A percentile compares a stretch with the other conserved stretches of the same genome.
These are phyloP conservation scores for Xylariales sp. DNA, from an alignment of 2,329 filamentous ascomycete species.

Conservation along the genomic window DNA sequence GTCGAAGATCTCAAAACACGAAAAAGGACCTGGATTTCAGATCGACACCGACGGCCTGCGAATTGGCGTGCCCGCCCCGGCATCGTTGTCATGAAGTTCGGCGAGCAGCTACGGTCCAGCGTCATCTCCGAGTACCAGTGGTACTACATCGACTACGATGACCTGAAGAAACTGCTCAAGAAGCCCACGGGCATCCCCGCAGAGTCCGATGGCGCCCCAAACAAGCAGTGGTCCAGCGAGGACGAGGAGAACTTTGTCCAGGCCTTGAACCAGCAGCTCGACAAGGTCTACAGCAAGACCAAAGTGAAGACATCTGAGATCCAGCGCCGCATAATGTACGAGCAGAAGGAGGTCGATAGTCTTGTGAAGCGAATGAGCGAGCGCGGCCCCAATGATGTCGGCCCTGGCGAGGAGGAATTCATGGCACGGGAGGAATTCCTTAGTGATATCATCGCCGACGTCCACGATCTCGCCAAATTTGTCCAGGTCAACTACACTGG, in stretches of 20 bases:
- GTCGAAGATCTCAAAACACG: slow-evolving; percentile 29
- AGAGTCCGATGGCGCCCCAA: slow-evolving; percentile 23
- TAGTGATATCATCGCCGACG: slow-evolving; percentile 96
- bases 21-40: slow-evolving; percentile 15
- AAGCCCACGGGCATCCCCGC: slow-evolving; percentile 55
- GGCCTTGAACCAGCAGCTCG: slow-evolving; percentile 84
- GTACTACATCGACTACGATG: slow-evolving; percentile 98
- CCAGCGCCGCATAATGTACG: slow-evolving; percentile 84
- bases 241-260: slow-evolving; percentile 87
- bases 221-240: slow-evolving; percentile 76
- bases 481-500: slow-evolving; percentile 98
- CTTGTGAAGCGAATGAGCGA: slow-evolving; percentile 65
- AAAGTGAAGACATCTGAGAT: slow-evolving; percentile 97
- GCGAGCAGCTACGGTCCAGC: slow-evolving; percentile 92
- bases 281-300: slow-evolving; percentile 97
- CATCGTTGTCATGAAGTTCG: slow-evolving; percentile 73
- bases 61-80: slow-evolving; percentile 37
- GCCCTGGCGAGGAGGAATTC: slow-evolving; percentile 85
- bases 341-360: slow-evolving; percentile 71
- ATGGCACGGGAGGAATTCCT: slow-evolving; percentile 89
- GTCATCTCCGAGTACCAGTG: slow-evolving; percentile 96
- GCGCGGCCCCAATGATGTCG: slow-evolving; percentile 50
- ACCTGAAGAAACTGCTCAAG: slow-evolving; percentile 83
- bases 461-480: slow-evolving; percentile 96
- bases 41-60: slow-evolving; percentile 10